Percentiles rank a stretch among this genome's conserved stretches.
Evolutionary conservation across 2,329 filamentous ascomycete species (phyloP).

Genomic region (Xylaria sp.): DNA sequence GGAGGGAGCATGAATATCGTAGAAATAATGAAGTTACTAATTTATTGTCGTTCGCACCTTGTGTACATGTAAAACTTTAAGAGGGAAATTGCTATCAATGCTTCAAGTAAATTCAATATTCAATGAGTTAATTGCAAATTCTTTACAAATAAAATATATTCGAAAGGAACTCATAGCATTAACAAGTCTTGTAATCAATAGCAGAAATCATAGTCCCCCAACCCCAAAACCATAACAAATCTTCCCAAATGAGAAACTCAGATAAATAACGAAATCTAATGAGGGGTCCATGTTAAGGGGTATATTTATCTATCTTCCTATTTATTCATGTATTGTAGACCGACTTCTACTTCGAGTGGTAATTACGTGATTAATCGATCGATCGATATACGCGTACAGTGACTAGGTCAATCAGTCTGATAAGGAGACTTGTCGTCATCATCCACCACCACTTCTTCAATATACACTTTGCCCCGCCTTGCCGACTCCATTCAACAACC

Average conservation of each 20-base stretch:
- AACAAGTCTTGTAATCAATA: neutral
- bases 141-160: no score
- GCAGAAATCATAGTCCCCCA: no score
- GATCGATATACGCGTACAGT: neutral
- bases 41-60: no score
- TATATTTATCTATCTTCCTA: no score
- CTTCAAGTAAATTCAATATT: neutral
- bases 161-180: neutral
- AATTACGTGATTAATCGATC: neutral
- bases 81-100: no score
- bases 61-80: no score
- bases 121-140: neutral
- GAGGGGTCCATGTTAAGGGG: neutral
- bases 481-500: neutral
- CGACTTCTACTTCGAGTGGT: neutral
- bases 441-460: conserved; percentile 2
- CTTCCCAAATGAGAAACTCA: neutral
- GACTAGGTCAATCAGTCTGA: neutral
- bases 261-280: neutral
- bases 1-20: no score
- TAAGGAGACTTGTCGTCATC: neutral
- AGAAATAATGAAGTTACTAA: no score
- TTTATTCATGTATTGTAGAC: neutral
- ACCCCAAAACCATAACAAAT: no score
- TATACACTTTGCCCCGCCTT: neutral